Conservation (phyloP, 192 early-diverging fungal genomes). For the Linderina pennispora region DNA sequence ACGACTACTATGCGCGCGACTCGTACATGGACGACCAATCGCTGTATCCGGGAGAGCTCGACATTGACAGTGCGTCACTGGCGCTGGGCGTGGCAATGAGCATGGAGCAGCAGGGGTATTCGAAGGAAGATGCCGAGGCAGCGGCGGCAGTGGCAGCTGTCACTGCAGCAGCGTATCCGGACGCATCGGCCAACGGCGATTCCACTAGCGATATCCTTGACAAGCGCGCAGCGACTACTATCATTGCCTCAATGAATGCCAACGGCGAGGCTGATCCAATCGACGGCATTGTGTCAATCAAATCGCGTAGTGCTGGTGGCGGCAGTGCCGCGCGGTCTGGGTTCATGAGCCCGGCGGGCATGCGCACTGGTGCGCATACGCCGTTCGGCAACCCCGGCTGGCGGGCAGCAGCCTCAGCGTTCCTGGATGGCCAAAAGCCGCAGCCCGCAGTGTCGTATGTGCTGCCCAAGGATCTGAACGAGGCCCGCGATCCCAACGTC, state of each 20-base stretch:
- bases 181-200: background rate
- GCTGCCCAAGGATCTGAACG: conserved; percentile 37
- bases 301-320: conserved; percentile 11
- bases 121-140: conserved; percentile 37
- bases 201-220: conserved; percentile 4
- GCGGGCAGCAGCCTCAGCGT: conserved; percentile 24
- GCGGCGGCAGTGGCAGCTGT: conserved; percentile 27
- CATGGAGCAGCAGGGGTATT: conserved; percentile 48
- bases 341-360: conserved; percentile 10
- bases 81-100: conserved; percentile 44
- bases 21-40: conserved; percentile 29
- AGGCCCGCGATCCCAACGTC: conserved; percentile 22
- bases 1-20: conserved; percentile 36
- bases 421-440: conserved; percentile 19
- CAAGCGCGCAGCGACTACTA: conserved; percentile 21
- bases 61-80: conserved; percentile 41
- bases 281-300: conserved; percentile 45
- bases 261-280: conserved; percentile 46
- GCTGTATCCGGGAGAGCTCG: conserved; percentile 15
- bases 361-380: conserved; percentile 32
- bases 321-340: background rate
- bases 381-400: conserved; percentile 25
- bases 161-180: conserved; percentile 34
- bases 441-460: conserved; percentile 19
- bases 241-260: conserved; percentile 44